Conservation (phyloP, 2,329 filamentous ascomycete genomes). For the Capronia americana region DNA sequence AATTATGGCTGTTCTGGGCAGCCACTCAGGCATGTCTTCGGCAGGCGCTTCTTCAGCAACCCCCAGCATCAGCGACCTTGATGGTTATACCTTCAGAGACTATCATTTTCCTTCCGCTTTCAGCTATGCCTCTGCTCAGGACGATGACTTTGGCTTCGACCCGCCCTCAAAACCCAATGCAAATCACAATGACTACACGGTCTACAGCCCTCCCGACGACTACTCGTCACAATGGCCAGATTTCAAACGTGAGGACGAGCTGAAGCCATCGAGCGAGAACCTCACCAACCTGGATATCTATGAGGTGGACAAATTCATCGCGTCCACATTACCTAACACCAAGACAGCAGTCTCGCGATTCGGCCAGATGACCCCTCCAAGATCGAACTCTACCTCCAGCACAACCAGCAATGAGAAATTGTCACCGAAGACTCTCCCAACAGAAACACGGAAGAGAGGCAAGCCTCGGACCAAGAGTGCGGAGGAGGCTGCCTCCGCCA, state of each 20-base stretch:
- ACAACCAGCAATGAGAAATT: constrained; percentile 28
- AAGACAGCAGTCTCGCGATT: constrained; percentile 35
- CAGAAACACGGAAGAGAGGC: constrained; percentile 28
- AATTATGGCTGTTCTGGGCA: constrained; percentile 24
- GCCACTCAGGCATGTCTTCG: constrained; percentile 27
- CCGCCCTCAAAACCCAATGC: constrained; percentile 29
- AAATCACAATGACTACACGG: constrained; percentile 30
- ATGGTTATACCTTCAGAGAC: constrained; percentile 36
- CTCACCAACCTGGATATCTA: constrained; percentile 25
- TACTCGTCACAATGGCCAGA: constrained; percentile 34
- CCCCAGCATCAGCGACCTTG: constrained; percentile 36
- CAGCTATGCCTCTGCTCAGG: constrained; percentile 20
- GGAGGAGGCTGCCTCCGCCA: constrained; percentile 16
- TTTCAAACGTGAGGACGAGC: constrained; percentile 36
- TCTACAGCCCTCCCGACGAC: constrained; percentile 38
- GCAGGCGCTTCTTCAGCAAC: constrained; percentile 26
- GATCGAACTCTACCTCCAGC: constrained; percentile 37
- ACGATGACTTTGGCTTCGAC: constrained; percentile 40
- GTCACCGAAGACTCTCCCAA: constrained; percentile 28
- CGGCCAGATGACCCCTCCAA: constrained; percentile 39
- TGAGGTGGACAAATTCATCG: constrained; percentile 36
- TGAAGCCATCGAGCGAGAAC: constrained; percentile 25
- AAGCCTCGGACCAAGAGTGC: constrained; percentile 29
- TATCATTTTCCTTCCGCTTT: constrained; percentile 27
- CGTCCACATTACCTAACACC: constrained; percentile 30